A percentile compares a stretch with the other conserved stretches of the same genome.
These are phyloP conservation scores for Tricholoma saponaceum DNA, from an alignment of 768 basidiomycete genomes.

Conservation along the genomic window DNA sequence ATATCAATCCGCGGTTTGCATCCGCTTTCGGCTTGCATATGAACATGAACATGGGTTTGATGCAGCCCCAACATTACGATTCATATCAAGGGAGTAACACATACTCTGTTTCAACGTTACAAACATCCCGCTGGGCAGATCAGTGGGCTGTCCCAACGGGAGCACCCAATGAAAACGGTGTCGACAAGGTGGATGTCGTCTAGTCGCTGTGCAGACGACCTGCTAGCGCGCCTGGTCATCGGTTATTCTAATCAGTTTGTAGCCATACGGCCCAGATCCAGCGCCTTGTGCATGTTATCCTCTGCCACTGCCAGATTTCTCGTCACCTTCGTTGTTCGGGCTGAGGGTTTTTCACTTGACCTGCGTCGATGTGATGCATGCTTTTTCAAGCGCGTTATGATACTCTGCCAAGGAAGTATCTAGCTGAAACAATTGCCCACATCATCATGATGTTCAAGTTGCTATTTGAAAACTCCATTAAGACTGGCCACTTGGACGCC, in stretches of 20 bases:
- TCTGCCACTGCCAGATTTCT: not conserved
- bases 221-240: not conserved
- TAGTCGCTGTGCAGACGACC: not conserved
- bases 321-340: not conserved
- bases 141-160: slow-evolving; percentile 34
- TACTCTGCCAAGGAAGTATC: no score
- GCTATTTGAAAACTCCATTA: no score
- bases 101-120: not conserved
- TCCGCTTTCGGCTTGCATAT: slow-evolving; percentile 54
- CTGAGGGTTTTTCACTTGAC: not conserved
- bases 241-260: not conserved
- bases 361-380: no score
- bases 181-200: not conserved
- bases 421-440: no score
- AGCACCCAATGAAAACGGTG: not conserved
- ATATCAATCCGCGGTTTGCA: slow-evolving; percentile 82
- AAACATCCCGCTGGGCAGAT: slow-evolving; percentile 26
- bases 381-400: no score
- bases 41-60: slow-evolving; percentile 25
- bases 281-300: not conserved
- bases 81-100: slow-evolving; percentile 2
- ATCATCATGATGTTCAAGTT: no score
- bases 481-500: no score
- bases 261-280: not conserved
- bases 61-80: slow-evolving; percentile 17